Conservation (phyloP, 2,329 filamentous ascomycete species). For the Escovopsis sp. region DNA sequence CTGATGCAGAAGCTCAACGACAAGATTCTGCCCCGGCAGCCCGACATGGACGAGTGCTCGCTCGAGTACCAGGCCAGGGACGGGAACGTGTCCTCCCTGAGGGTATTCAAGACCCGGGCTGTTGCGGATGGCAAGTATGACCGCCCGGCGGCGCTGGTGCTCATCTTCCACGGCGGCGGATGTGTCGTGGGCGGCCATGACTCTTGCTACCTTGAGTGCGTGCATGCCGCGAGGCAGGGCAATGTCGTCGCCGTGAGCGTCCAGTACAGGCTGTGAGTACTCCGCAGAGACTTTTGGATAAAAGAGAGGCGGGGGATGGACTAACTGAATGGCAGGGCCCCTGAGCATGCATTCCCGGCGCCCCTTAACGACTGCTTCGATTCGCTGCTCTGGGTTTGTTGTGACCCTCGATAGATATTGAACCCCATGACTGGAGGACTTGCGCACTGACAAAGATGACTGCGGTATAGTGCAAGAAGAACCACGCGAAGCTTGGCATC, state of each 20-base stretch:
- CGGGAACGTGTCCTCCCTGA: too few relatives aligned
- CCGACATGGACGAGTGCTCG: too few relatives aligned
- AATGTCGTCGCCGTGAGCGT: background rate
- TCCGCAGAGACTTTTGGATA: background rate
- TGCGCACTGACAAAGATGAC: too few relatives aligned
- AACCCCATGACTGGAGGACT: too few relatives aligned
- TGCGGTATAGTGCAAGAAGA: background rate
- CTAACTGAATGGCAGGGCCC: background rate
- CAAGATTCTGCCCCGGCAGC: too few relatives aligned
- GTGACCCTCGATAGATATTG: too few relatives aligned
- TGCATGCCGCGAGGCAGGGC: background rate
- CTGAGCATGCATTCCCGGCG: background rate
- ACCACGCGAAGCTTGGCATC: slow-evolving; percentile 11
- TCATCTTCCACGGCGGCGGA: background rate
- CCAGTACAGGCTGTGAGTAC: background rate
- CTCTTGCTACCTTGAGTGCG: background rate
- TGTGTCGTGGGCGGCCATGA: background rate
- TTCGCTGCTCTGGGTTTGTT: background rate
- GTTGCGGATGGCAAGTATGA: too few relatives aligned
- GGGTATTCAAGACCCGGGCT: too few relatives aligned
- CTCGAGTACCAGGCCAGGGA: too few relatives aligned
- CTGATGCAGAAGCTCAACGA: too few relatives aligned
- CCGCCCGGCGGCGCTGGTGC: background rate
- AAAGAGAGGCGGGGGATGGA: too few relatives aligned
- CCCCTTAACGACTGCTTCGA: background rate